These are phyloP conservation scores for Trametes cubensis DNA, from an alignment of 768 basidiomycete genomes.

Conservation along the genomic window DNA sequence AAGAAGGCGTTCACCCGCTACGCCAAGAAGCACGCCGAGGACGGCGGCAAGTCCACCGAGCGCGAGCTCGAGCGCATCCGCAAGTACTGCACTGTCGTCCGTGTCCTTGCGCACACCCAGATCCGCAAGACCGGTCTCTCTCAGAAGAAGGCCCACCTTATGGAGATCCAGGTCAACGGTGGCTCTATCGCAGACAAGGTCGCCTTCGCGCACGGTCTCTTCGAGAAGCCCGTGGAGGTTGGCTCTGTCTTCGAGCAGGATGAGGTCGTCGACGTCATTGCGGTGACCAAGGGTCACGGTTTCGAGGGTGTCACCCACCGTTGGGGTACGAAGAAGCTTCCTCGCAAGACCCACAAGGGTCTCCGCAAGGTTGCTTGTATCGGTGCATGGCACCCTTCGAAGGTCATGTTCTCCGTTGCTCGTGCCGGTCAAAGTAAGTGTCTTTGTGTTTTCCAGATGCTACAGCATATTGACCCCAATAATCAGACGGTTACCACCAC, in stretches of 20 bases:
- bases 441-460: constrained; percentile 6
- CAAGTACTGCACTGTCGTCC: constrained; percentile 99
- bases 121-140: constrained; percentile 95
- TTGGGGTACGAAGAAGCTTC: constrained; percentile 99
- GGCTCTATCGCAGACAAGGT: constrained; percentile 97
- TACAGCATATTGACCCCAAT: neutral
- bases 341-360: constrained; percentile 99
- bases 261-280: constrained; percentile 95
- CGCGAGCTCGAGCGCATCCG: constrained; percentile 99
- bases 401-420: constrained; percentile 99
- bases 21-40: constrained; percentile 98
- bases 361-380: constrained; percentile 99
- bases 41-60: constrained; percentile 85
- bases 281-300: constrained; percentile 98
- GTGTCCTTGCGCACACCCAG: constrained; percentile 98
- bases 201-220: constrained; percentile 88
- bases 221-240: constrained; percentile 95
- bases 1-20: constrained; percentile 99
- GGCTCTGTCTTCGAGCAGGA: constrained; percentile 91
- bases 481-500: constrained; percentile 89
- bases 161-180: constrained; percentile 99
- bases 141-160: constrained; percentile 99
- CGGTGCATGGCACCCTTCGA: constrained; percentile 97
- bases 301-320: constrained; percentile 99
- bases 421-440: constrained; percentile 98